Conservation (phyloP, 2,329 filamentous ascomycete genomes). For the Knufia petricola region DNA sequence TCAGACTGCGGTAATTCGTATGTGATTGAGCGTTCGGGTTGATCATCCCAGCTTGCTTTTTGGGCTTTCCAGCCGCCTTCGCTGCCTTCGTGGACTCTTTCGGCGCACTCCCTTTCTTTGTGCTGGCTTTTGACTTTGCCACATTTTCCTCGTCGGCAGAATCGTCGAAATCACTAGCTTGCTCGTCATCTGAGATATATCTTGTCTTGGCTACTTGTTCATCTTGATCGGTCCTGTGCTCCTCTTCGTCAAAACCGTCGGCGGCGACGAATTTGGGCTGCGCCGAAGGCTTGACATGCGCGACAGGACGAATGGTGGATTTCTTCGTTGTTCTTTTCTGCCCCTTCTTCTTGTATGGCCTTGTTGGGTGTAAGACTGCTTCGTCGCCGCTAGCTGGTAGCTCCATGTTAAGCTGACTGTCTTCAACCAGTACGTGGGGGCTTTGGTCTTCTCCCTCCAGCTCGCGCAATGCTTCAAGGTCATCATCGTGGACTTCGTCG, state of each 20-base stretch:
- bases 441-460: conserved; percentile 29
- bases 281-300: conserved; percentile 17
- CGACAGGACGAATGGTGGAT: conserved; percentile 35
- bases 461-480: conserved; percentile 35
- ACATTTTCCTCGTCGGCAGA: conserved; percentile 10
- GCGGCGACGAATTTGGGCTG: conserved; percentile 25
- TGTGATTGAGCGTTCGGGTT: conserved; percentile 34
- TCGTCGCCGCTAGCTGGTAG: conserved; percentile 11
- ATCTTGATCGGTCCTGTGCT: conserved; percentile 10
- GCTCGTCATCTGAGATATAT: not conserved
- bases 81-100: not conserved
- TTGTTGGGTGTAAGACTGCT: conserved; percentile 13
- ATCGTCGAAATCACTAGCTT: conserved; percentile 8
- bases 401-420: conserved; percentile 27
- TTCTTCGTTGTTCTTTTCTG: conserved; percentile 40
- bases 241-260: conserved; percentile 18
- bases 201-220: not conserved
- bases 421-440: conserved; percentile 27
- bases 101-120: not conserved
- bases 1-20: conserved; percentile 40
- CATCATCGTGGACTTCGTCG: conserved; percentile 33
- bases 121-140: not conserved
- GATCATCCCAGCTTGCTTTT: conserved; percentile 26
- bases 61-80: conserved; percentile 6
- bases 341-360: conserved; percentile 38